A percentile compares a stretch with the other conserved stretches of the same genome.
Conservation (phyloP, 169 alveolate genomes). For the Perkinsus marinus region DNA sequence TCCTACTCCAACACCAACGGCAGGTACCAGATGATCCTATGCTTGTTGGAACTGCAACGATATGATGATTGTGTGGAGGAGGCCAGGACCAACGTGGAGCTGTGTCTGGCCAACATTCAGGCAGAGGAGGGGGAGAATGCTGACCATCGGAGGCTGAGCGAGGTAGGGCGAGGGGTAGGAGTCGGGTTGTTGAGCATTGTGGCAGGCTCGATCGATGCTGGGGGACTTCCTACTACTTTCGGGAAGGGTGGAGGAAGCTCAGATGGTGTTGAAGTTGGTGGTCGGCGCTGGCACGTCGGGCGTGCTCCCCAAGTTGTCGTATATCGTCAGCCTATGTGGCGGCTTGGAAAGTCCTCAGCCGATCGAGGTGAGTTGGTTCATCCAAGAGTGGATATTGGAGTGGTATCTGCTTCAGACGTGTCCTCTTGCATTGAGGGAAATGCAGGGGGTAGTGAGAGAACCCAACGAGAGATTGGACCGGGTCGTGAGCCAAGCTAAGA, state of each 20-base stretch:
- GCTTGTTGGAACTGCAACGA: neutral
- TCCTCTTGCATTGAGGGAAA: neutral
- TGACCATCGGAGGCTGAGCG: neutral
- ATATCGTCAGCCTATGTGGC: neutral
- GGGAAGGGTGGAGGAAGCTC: neutral
- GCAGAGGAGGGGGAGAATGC: neutral
- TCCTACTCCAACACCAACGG: neutral
- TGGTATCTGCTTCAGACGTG: neutral
- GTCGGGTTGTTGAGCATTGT: neutral
- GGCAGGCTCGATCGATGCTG: neutral
- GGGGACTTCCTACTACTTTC: neutral
- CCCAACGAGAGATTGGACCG: neutral
- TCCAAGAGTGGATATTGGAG: neutral
- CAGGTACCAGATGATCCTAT: neutral
- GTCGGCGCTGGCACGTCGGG: neutral
- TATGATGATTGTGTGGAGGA: neutral
- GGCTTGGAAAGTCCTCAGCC: neutral
- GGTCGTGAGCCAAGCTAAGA: neutral
- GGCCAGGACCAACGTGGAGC: neutral
- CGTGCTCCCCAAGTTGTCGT: neutral
- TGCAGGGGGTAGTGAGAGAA: neutral
- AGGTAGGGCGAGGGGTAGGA: neutral
- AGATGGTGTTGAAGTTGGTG: neutral
- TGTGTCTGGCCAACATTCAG: neutral
- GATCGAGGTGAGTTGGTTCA: neutral